Base-by-base conservation (phyloP, 1,284 basidiomycete species). In the Rhodotorula sp. region DNA sequence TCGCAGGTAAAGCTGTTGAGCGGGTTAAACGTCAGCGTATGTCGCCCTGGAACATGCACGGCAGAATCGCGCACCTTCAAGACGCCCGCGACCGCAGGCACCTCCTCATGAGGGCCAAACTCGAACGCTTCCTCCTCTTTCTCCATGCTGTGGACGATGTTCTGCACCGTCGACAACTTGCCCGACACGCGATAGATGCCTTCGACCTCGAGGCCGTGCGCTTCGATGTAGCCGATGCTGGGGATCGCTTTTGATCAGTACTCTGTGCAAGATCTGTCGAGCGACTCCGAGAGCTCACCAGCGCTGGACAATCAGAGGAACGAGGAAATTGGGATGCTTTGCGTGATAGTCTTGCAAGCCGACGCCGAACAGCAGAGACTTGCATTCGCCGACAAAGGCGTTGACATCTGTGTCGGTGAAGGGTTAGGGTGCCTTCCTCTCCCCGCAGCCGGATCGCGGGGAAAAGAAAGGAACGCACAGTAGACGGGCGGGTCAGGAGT, bases 321-420 rank as follows among this genome's bases (percentile, higher is more conserved):
- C 81, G n/a, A 91, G 85, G 45, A 79, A 68, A 6, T 81, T 81
- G 31, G 82, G 80, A 75, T 92, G 88, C 7, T 90, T 87, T 47
- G 90, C 93, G 18, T 94, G 92, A 80, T 99, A 98, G 80, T 98
- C 95, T 64, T 90, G 88, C 66, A 99, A 83, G 73, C 88, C 89
- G 73, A 97, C 89, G 34, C 95, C 95, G 80, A 98, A 98, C 60
- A 98, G 90, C 49, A 99, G 84, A 79, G 82, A 83, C 64, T 86
- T 86, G 78, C 93, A 98, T 79, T 90, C 88, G 31, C 95, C 97
- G 55, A 97, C 90, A 76, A 86, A 85, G 68, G 88, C 90, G 80
- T 93, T 90, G 76, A 90, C 86, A 80, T 93, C 92, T 76, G 87
- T 82, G 38, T 19, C 15, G 87, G 84, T 67, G 48, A 34, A 66